Percentiles rank a stretch among this genome's conserved stretches.
Evolutionary conservation across 169 alveolate species (phyloP).

Genomic region (Plasmodium adleri): DNA sequence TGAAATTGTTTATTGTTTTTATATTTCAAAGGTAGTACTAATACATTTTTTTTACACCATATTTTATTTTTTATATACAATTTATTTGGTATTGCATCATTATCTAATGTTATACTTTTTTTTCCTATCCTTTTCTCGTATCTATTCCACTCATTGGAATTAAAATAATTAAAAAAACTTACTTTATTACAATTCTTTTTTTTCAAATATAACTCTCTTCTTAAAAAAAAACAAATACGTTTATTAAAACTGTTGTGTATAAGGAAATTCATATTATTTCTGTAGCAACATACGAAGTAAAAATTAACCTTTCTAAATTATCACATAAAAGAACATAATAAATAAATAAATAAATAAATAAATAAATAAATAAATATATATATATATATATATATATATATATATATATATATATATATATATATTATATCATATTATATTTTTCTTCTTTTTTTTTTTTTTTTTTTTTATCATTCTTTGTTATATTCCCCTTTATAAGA

Average conservation of each 20-base stretch:
- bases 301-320: too few relatives aligned
- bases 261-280: constrained; percentile 26
- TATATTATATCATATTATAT: neutral
- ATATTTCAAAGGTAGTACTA: neutral
- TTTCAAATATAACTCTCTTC: constrained; percentile 4
- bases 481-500: too few relatives aligned
- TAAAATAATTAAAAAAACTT: neutral
- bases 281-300: neutral
- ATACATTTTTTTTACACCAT: neutral
- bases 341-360: too few relatives aligned
- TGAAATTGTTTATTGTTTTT: too few relatives aligned
- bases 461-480: neutral
- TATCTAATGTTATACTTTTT: too few relatives aligned
- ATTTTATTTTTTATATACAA: constrained; percentile 11
- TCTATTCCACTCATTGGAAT: neutral
- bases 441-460: neutral
- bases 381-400: neutral
- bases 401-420: neutral
- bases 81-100: neutral
- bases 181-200: constrained; percentile 7
- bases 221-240: constrained; percentile 19
- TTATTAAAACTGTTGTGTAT: neutral
- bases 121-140: neutral
- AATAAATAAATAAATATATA: neutral
- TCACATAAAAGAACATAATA: too few relatives aligned